Evolutionary conservation across 2,329 filamentous ascomycete species (phyloP), one percentile per base, ranked within the genome.

Genomic region (Clonostachys byssicola): DNA sequence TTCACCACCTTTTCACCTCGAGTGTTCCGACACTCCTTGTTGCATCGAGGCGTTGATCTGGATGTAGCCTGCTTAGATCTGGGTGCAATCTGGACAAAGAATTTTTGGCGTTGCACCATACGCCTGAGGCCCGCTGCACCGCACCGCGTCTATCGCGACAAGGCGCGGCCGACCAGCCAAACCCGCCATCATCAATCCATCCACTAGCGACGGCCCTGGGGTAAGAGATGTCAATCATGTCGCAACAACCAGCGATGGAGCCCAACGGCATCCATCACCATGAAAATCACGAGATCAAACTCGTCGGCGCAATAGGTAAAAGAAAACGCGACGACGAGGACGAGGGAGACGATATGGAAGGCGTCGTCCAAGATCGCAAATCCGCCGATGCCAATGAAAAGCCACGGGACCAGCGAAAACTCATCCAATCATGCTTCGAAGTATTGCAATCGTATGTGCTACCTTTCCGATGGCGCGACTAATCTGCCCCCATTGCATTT

Each of bases 311-410:
- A 34, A 62, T 71, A 23, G 67, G 67, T 49, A 84, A 84, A 68
- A 72, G 80, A 62, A 84, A 84, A 68, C 80, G 80, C 72, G 77
- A 81, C 56, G 63, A 73, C 54, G 71, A 71, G 6, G 59, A 63
- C 18, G 59, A 58, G 23, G 60, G 58, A 57, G 41, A 49, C 51
- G 48, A 61, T 10, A 30, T 30, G 23, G 23, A 30, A 9, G 23
- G 23, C 23, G 23, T 30, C 23, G 60, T 48, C 49, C 55, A 40
- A 41, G 13, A 18, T 34, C 13, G 35, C 30, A 34, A 34, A 33
- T 17, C 43, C 10, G n/a, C 34, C 30, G 34, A n/a, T 12, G 14
- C 33, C 33, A 16, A 16, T 44, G 48, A 49, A 48, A 47, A 39
- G 20, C 16, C 13, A 20, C 56, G 58, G 42, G 52, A 63, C 47